These are phyloP conservation scores for Eucalyptus leucophloia DNA, from an alignment of 345 rosid genomes.

Conservation along the genomic window DNA sequence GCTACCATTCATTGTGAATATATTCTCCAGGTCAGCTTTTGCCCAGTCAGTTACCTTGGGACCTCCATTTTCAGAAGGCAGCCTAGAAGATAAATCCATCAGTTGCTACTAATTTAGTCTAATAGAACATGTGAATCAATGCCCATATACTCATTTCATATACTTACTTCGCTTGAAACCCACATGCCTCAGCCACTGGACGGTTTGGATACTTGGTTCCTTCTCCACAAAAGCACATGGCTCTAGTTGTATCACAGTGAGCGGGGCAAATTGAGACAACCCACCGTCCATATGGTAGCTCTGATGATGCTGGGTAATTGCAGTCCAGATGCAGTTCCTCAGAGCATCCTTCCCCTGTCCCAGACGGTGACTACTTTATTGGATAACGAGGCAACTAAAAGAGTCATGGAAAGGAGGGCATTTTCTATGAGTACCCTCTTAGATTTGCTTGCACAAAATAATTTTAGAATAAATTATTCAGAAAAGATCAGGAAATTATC, in stretches of 20 bases:
- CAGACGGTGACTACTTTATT: background rate
- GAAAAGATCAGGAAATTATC: background rate
- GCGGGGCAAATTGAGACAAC: constrained; percentile 85
- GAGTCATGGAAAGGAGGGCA: background rate
- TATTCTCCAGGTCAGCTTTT: constrained; percentile 64
- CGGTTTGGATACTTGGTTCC: constrained; percentile 95
- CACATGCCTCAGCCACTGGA: constrained; percentile 84
- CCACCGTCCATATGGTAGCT: constrained; percentile 79
- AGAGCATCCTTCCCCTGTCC: constrained; percentile 73
- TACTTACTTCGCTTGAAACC: constrained; percentile 67
- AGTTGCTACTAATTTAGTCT: background rate
- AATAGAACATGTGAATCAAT: background rate
- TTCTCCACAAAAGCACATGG: constrained; percentile 98
- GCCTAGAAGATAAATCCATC: constrained; percentile 22
- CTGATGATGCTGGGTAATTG: constrained; percentile 58
- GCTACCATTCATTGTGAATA: constrained; percentile 67
- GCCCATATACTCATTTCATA: background rate
- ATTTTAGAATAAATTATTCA: background rate
- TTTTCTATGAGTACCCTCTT: background rate
- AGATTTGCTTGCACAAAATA: background rate
- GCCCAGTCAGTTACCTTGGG: constrained; percentile 64
- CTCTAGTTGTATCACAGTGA: constrained; percentile 81
- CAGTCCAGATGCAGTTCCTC: constrained; percentile 50
- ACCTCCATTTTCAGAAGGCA: constrained; percentile 52
- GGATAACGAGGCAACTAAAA: background rate